These are phyloP conservation scores for Ulvella scutata DNA, from an alignment of 139 green algal genomes.

Conservation along the genomic window DNA sequence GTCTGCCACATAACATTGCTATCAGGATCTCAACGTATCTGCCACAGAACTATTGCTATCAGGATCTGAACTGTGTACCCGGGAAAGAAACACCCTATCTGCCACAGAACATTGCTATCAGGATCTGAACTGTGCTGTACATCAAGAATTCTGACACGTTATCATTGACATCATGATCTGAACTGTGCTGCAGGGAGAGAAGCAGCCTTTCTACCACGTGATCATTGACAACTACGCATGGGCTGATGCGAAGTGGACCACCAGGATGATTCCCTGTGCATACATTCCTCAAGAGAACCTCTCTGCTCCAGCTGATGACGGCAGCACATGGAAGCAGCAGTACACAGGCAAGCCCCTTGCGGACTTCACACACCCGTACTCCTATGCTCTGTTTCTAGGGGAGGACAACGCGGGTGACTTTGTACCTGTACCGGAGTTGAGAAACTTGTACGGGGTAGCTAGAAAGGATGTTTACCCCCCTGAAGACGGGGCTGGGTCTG, in stretches of 20 bases:
- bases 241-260: not conserved
- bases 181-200: not conserved
- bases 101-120: no score
- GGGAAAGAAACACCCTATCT: no score
- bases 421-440: not conserved
- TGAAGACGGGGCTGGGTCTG: no score
- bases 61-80: no score
- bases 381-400: not conserved
- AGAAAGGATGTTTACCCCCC: not conserved
- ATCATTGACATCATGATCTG: no score
- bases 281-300: not conserved
- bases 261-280: not conserved
- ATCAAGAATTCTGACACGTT: no score
- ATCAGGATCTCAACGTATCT: no score
- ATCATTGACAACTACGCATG: not conserved
- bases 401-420: not conserved
- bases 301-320: not conserved
- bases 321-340: not conserved
- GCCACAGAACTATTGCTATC: no score
- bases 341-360: not conserved
- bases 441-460: not conserved
- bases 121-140: no score
- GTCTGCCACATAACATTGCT: no score
- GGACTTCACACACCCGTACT: slow-evolving; percentile 1
- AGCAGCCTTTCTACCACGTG: not conserved